These are phyloP conservation scores for Gymnopilus junonius DNA, from an alignment of 768 basidiomycete species.

Conservation along the genomic window DNA sequence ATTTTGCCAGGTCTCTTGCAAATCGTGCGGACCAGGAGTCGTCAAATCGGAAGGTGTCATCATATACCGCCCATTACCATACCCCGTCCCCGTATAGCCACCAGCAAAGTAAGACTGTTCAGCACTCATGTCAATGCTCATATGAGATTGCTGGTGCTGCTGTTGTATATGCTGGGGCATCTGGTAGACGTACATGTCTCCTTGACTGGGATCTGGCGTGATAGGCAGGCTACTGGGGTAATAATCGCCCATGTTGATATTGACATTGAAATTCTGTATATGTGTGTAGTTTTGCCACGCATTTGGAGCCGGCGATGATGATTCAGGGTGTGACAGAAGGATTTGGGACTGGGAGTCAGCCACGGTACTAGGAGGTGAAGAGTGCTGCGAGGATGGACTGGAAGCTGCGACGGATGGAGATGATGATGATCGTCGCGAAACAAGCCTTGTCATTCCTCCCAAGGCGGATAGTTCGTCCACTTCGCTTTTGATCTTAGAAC, in stretches of 20 bases:
- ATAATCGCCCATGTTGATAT: slow-evolving; percentile 31
- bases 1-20: slow-evolving; percentile 52
- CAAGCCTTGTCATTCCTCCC: slow-evolving; percentile 66
- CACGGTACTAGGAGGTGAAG: slow-evolving; percentile 44
- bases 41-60: slow-evolving; percentile 32
- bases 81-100: slow-evolving; percentile 14
- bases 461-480: slow-evolving; percentile 64
- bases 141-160: slow-evolving; percentile 15
- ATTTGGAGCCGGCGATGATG: slow-evolving; percentile 4
- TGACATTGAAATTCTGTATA: slow-evolving; percentile 38
- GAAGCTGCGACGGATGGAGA: slow-evolving; percentile 50
- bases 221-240: slow-evolving; percentile 15
- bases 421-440: slow-evolving; percentile 52
- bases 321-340: slow-evolving; percentile 1
- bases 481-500: slow-evolving; percentile 57
- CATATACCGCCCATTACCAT: slow-evolving; percentile 15
- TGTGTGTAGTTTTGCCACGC: slow-evolving; percentile 39
- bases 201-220: slow-evolving; percentile 14
- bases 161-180: slow-evolving; percentile 20
- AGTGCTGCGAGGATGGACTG: slow-evolving; percentile 47
- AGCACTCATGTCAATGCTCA: slow-evolving; percentile 28
- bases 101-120: slow-evolving; percentile 13
- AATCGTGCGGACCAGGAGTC: slow-evolving; percentile 37
- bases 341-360: slow-evolving; percentile 20
- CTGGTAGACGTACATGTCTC: slow-evolving; percentile 26